Evolutionary conservation across 306 rosid genomes (phyloP), one percentile per base, ranked within the genome.

Genomic region (Malus orientalis): DNA sequence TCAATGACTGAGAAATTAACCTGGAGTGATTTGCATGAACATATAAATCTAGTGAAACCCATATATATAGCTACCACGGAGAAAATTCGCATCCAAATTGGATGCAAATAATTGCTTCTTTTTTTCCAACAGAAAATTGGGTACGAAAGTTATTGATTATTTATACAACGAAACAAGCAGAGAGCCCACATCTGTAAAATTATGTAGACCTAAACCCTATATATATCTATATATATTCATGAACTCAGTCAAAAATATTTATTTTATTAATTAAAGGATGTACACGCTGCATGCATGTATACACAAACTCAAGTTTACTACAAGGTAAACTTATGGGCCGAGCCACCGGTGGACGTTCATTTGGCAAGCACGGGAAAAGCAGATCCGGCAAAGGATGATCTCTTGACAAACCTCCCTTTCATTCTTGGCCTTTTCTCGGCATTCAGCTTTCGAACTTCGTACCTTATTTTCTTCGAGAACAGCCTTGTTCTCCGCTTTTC

Each of bases 371-470:
- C 67, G 57, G 91, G 91, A 76, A 79, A 87, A 5, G 94, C 76
- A 25, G 91, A 78, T 64, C 83, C 81, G 18, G 85, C 73, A 68
- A 87, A 87, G 14, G 90, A 83, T 32, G 90, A 65, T 76, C 91
- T 85, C 87, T 93, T 93, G 6, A 93, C 98, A 73, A 93, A 93
- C 76, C 98, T 91, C 18, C 98, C 98, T 83, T 93, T 93, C 96
- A 93, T 93, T 81, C 98, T 88, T 1, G 98, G 98, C 83, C 98
- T 88, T 87, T 90, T 93, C 88, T 93, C 98, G 0, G 98, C 98
- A 77, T 93, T 93, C 93, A 93, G 81, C 71, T 93, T 93, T 67
- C 98, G 83, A 74, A 93, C 98, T 83, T 93, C 97, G 83, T 93
- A 93, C 84, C 98, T 87, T 85, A 93, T 93, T 87, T 93, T 93